phyloP scores from a whole-genome alignment of 2,329 filamentous ascomycete genomes.

The Albifimbria verrucaria region DNA sequence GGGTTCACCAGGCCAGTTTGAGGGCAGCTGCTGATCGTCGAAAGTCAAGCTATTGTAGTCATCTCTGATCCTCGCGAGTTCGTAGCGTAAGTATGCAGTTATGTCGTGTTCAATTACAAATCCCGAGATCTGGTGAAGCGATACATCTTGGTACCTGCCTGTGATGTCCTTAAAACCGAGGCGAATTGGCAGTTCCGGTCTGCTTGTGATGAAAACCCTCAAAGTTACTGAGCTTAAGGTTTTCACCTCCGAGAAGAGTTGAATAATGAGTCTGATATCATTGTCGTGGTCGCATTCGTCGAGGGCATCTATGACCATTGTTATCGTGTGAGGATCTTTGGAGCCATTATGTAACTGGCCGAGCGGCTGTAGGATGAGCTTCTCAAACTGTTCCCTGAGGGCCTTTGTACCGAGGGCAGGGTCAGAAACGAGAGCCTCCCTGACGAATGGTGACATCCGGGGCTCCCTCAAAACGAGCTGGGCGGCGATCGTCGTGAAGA shows the following conservation, averaged over 20 bases:
- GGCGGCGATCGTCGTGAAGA: constrained; percentile 37
- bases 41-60: constrained; percentile 13
- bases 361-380: constrained; percentile 34
- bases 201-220: constrained; percentile 38
- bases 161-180: constrained; percentile 28
- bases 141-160: constrained; percentile 16
- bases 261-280: constrained; percentile 27
- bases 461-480: constrained; percentile 28
- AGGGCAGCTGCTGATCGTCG: constrained; percentile 9
- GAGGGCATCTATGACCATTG: constrained; percentile 33
- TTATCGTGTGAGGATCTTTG: background rate
- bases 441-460: constrained; percentile 19
- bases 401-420: constrained; percentile 22
- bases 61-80: constrained; percentile 24
- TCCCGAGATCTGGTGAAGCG: constrained; percentile 31
- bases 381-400: constrained; percentile 35
- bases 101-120: constrained; percentile 34
- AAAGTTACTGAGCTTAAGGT: constrained; percentile 15
- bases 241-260: constrained; percentile 7
- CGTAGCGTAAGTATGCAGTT: constrained; percentile 22
- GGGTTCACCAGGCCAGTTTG: constrained; percentile 23
- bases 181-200: constrained; percentile 35
- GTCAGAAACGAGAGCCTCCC: constrained; percentile 26
- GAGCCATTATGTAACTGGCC: background rate
- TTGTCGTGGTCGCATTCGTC: constrained; percentile 23